Conservation (phyloP, 2,329 filamentous ascomycete genomes). For the Geoglossum cookeanum region DNA sequence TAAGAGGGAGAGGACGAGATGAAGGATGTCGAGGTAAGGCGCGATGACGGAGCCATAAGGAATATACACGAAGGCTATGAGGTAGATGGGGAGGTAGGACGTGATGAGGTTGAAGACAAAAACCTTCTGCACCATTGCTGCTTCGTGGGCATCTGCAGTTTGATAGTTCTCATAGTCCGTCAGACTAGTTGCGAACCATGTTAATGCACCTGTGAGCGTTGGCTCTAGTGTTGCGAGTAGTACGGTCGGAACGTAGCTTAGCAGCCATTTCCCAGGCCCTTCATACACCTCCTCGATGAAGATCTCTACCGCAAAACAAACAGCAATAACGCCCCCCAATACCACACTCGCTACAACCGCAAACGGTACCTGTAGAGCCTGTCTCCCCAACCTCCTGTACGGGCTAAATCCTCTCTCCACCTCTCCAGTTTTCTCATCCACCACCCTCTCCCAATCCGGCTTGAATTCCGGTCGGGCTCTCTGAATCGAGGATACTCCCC, state of each 20-base stretch:
- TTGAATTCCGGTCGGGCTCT: slow-evolving; percentile 57
- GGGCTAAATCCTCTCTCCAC: slow-evolving; percentile 56
- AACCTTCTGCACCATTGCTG: slow-evolving; percentile 74
- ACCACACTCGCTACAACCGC: slow-evolving; percentile 51
- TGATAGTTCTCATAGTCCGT: slow-evolving; percentile 85
- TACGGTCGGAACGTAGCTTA: slow-evolving; percentile 42
- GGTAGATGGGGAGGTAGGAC: slow-evolving; percentile 76
- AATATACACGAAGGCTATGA: slow-evolving; percentile 91
- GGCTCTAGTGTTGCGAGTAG: slow-evolving; percentile 71
- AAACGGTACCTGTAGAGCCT: slow-evolving; percentile 71
- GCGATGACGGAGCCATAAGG: slow-evolving; percentile 73
- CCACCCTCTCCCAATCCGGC: slow-evolving; percentile 49
- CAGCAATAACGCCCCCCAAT: slow-evolving; percentile 64
- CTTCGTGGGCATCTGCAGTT: slow-evolving; percentile 65
- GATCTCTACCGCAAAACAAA: slow-evolving; percentile 81
- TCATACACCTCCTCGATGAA: slow-evolving; percentile 90
- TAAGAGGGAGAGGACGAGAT: slow-evolving; percentile 51
- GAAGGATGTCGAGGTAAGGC: slow-evolving; percentile 71
- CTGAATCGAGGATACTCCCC: slow-evolving; percentile 66
- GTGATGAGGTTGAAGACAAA: slow-evolving; percentile 96
- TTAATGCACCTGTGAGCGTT: slow-evolving; percentile 56
- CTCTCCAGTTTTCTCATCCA: slow-evolving; percentile 70
- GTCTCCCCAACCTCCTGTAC: slow-evolving; percentile 53
- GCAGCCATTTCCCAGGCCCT: slow-evolving; percentile 66
- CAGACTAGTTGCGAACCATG: slow-evolving; percentile 53